A percentile compares a stretch with the other conserved stretches of the same genome.
Evolutionary conservation across 371 early-diverging fungal genomes (phyloP).

Genomic region (Funneliformis caledonium): DNA sequence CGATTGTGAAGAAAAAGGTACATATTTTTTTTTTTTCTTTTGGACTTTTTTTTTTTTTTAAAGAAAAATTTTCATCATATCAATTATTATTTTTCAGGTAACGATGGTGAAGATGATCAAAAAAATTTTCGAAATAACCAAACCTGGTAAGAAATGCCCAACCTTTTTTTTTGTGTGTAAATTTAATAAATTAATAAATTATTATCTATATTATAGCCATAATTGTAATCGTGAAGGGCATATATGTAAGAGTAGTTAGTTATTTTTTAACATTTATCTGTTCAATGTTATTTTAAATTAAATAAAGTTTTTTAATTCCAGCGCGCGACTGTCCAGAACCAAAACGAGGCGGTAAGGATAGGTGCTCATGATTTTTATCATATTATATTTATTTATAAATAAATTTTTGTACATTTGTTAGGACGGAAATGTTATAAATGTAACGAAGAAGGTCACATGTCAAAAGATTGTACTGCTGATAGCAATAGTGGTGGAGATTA

Average conservation of each 20-base stretch:
- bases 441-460: neutral
- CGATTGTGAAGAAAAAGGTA: constrained; percentile 1
- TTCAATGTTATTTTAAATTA: neutral
- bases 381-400: neutral
- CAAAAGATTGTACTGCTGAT: neutral
- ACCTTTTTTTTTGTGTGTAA: neutral
- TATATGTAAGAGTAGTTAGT: neutral
- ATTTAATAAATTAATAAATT: neutral
- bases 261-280: neutral
- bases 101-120: neutral
- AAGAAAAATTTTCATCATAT: neutral
- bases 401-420: neutral
- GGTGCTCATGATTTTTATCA: neutral
- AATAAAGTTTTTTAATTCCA: neutral
- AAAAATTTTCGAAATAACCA: neutral
- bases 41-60: neutral
- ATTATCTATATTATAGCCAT: neutral
- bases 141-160: neutral
- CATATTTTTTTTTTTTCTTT: neutral
- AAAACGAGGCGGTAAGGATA: neutral
- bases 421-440: constrained; percentile 2
- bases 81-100: neutral
- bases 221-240: constrained; percentile 34
- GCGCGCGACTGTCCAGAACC: constrained; percentile 19
- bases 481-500: neutral